A percentile compares a stretch with the other conserved stretches of the same genome.
These are phyloP conservation scores for Plasmodium chabaudi DNA, from an alignment of 169 alveolate species.

Conservation along the genomic window DNA sequence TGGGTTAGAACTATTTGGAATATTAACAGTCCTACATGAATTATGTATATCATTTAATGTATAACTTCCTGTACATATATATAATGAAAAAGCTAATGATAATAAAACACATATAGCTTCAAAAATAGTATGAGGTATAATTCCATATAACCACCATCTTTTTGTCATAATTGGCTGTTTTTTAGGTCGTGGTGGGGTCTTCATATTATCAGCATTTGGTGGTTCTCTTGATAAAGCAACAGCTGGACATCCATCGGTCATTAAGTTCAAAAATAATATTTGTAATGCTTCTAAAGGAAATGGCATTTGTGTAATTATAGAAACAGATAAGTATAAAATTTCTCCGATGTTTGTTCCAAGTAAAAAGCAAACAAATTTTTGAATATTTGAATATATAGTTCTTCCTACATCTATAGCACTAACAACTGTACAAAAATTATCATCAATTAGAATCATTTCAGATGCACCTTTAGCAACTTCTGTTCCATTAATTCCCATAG, in stretches of 20 bases:
- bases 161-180: constrained; percentile 92
- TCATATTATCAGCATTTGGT: constrained; percentile 91
- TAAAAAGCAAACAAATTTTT: constrained; percentile 94
- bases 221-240: constrained; percentile 95
- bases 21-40: constrained; percentile 81
- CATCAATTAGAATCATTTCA: constrained; percentile 99
- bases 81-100: constrained; percentile 88
- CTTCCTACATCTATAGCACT: constrained; percentile 99
- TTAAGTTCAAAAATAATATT: constrained; percentile 91
- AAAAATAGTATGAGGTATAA: constrained; percentile 92
- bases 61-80: constrained; percentile 89
- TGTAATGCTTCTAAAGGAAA: constrained; percentile 94
- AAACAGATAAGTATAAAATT: constrained; percentile 88
- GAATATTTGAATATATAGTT: constrained; percentile 94
- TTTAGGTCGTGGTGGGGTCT: constrained; percentile 90
- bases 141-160: constrained; percentile 93
- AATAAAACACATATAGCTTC: constrained; percentile 90
- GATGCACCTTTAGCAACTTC: constrained; percentile 99
- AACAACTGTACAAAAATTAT: constrained; percentile 98
- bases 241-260: constrained; percentile 95
- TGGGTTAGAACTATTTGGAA: constrained; percentile 34
- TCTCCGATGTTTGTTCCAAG: constrained; percentile 95
- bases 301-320: constrained; percentile 89
- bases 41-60: constrained; percentile 80
- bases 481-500: constrained; percentile 99